Evolutionary conservation across 1,284 basidiomycete genomes (phyloP).

Genomic region (Fomitopsis schrenkii): DNA sequence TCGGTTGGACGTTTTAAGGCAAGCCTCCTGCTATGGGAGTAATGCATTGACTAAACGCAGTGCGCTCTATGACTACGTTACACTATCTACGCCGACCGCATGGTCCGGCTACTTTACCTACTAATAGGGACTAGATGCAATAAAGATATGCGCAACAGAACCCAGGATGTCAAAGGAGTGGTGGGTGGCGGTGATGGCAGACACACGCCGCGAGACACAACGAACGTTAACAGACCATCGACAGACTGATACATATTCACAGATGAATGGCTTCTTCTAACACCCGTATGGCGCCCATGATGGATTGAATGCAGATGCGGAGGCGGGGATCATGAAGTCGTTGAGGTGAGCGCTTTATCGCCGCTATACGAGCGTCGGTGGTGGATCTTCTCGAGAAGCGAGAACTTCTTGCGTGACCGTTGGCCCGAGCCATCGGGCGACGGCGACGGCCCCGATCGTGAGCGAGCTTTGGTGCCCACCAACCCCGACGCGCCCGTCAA

Average conservation of each 20-base stretch:
- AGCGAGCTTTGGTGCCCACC: neutral
- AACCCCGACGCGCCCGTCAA: too few species aligned
- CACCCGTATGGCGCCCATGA: neutral
- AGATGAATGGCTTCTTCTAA: neutral
- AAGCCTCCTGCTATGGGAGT: too few species aligned
- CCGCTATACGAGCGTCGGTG: neutral
- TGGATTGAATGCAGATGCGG: neutral
- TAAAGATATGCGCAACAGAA: neutral
- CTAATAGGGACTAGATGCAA: neutral
- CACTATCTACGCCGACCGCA: neutral
- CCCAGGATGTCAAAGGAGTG: neutral
- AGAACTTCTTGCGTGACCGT: neutral
- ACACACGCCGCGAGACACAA: neutral
- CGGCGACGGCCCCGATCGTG: neutral
- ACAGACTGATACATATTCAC: neutral
- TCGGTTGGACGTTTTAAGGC: too few species aligned
- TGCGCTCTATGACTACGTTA: neutral
- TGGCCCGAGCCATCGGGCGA: neutral
- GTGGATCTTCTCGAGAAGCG: conserved; percentile 2
- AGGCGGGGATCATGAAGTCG: neutral
- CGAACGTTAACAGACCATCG: neutral
- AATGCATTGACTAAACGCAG: too few species aligned
- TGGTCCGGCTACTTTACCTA: neutral
- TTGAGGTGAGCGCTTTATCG: neutral
- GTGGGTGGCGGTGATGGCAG: neutral